A percentile compares a stretch with the other conserved stretches of the same genome.
phyloP scores from a whole-genome alignment of 441 rosid genomes.

The Eruca vesicaria region DNA sequence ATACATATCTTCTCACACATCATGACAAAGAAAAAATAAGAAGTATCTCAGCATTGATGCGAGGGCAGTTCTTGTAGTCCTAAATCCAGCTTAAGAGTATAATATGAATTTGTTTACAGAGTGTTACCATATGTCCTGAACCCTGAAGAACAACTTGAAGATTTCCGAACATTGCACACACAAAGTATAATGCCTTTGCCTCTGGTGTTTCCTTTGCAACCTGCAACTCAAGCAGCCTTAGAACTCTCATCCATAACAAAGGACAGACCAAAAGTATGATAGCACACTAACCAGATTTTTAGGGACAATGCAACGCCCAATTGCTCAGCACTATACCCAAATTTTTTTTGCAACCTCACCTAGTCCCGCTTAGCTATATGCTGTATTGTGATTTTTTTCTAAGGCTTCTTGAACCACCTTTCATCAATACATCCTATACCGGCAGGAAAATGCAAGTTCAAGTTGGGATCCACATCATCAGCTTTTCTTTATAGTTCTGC shows the following conservation, averaged over 20 bases:
- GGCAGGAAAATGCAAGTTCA: slow-evolving; percentile 91
- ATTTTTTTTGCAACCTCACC: slow-evolving; percentile 91
- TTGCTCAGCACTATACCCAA: no score
- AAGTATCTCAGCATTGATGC: slow-evolving; percentile 14
- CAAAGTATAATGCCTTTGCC: slow-evolving; percentile 88
- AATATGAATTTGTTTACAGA: no score
- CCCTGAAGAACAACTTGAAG: slow-evolving; percentile 90
- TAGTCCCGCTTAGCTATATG: slow-evolving; percentile 81
- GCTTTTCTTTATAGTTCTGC: slow-evolving; percentile 76
- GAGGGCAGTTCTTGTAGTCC: background rate
- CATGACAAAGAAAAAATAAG: slow-evolving; percentile 44
- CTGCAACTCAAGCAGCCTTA: slow-evolving; percentile 36
- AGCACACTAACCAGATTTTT: slow-evolving; percentile 55
- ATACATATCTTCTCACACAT: no score
- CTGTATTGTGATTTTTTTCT: slow-evolving; percentile 82
- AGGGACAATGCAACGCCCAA: slow-evolving; percentile 66
- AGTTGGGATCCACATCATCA: slow-evolving; percentile 93
- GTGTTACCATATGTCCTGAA: slow-evolving; percentile 92
- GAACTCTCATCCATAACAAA: slow-evolving; percentile 16
- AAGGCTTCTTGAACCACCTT: slow-evolving; percentile 92
- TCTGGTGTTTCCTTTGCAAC: slow-evolving; percentile 96
- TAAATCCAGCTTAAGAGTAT: no score
- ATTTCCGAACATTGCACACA: slow-evolving; percentile 85
- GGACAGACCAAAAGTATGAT: slow-evolving; percentile 12
- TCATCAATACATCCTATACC: slow-evolving; percentile 82